These are phyloP conservation scores for Solanum clarkiae DNA, from an alignment of 257 asterid genomes.

Conservation along the genomic window DNA sequence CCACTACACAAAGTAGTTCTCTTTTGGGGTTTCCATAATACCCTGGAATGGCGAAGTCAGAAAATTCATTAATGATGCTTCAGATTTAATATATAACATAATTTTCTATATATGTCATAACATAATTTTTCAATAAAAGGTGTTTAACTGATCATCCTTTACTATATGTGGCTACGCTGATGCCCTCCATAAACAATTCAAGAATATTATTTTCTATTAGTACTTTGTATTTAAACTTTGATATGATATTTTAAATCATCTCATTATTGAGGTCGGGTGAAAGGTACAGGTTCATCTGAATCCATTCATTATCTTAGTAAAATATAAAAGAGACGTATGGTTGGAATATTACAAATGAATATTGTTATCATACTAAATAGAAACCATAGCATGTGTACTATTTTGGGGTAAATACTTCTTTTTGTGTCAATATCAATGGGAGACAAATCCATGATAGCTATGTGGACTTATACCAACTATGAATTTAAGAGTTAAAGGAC, in stretches of 20 bases:
- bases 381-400: background rate
- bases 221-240: background rate
- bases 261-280: fast-evolving
- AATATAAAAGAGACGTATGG: background rate
- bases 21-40: background rate
- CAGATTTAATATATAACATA: background rate
- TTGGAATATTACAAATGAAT: background rate
- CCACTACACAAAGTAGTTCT: background rate
- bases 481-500: no score
- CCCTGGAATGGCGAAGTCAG: background rate
- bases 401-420: background rate
- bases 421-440: background rate
- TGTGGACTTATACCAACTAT: background rate
- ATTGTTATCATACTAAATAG: background rate
- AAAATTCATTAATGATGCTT: background rate
- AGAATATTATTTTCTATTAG: background rate
- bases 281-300: background rate
- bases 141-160: background rate
- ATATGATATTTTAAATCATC: background rate
- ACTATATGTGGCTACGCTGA: background rate
- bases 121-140: fast-evolving
- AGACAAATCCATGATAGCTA: background rate
- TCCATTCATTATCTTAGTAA: no score
- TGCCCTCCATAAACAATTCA: no score
- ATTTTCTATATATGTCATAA: no score